A percentile compares a stretch with the other conserved stretches of the same genome.
Conservation (phyloP, 371 early-diverging fungal species). For the Rhizopus delemar region DNA sequence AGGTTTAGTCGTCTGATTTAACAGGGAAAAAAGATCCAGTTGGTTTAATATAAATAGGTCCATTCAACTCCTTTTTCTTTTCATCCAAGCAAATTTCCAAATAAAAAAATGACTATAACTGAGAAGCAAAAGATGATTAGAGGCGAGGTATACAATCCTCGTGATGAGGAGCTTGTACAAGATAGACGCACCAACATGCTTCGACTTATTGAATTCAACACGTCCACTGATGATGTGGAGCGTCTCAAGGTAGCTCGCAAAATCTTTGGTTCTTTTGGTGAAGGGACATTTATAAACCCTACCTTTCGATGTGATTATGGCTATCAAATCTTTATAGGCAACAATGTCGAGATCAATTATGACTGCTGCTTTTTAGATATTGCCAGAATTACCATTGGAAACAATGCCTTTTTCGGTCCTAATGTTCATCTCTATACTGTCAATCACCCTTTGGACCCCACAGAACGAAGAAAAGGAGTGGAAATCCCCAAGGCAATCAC, state of each 20-base stretch:
- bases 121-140: slow-evolving; percentile 68
- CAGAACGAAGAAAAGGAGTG: slow-evolving; percentile 24
- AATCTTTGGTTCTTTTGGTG: slow-evolving; percentile 57
- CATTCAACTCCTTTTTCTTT: not conserved
- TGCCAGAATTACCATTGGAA: slow-evolving; percentile 66
- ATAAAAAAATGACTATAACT: slow-evolving; percentile 18
- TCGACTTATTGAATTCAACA: slow-evolving; percentile 46
- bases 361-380: slow-evolving; percentile 71
- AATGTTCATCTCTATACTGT: slow-evolving; percentile 78
- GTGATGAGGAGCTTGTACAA: slow-evolving; percentile 55
- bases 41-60: not conserved
- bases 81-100: not conserved
- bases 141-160: slow-evolving; percentile 67
- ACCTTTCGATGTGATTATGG: slow-evolving; percentile 76
- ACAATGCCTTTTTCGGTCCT: slow-evolving; percentile 72
- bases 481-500: slow-evolving; percentile 30
- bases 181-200: slow-evolving; percentile 54
- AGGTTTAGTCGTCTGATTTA: not conserved
- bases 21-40: not conserved
- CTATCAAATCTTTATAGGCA: slow-evolving; percentile 69
- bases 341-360: slow-evolving; percentile 67
- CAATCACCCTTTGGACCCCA: slow-evolving; percentile 70
- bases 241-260: slow-evolving; percentile 41
- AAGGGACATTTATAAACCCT: slow-evolving; percentile 57
- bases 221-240: slow-evolving; percentile 25